Base-by-base conservation (phyloP, 192 early-diverging fungal species). In the Obelidium mucronatum region DNA sequence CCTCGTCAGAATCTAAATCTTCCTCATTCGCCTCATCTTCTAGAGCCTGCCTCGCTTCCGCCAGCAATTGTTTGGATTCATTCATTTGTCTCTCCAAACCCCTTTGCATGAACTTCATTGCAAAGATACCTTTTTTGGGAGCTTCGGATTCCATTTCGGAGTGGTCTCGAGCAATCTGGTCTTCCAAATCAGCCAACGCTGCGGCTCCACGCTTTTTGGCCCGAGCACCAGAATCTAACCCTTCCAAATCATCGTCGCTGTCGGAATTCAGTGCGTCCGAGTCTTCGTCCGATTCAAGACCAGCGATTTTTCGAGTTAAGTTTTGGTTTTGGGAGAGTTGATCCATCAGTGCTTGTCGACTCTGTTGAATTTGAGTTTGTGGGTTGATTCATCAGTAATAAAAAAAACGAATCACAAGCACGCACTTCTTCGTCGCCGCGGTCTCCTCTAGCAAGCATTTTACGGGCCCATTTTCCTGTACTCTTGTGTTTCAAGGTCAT, bases 31-130 rank as follows among this genome's bases (percentile, higher is more conserved):
- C 80, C 33, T 76, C 77, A 33, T 79, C 73, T 11, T 58, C 81
- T 31, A 84, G 30, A 36, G 13, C 61, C 28, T 66, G 62, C 39
- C 56, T 51, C 24, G 81, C 77, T 36, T 42, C 34, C 44, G 40
- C 70, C 2, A 79, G n/a, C 78, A 52, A 8, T 37, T 39, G 34
- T 31, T 33, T 6, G 3, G 35, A 44, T 40, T 82, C 72, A 55
- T 82, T 65, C 66, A 68, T 79, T 63, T 83, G 80, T 24, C 73
- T 39, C 40, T 81, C 78, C 39, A 78, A 40, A 3, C 91, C 92
- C 62, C 92, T 88, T 82, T 94, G 93, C 98, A 99, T 99, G 77
- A 99, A 99, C 85, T 98, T 98, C 97, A 99, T 98, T 3, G 86
- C 91, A 76, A 96, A 93, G 26, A 99, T 67, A 37, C 95, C 95